These are phyloP conservation scores for Aegilops bicornis DNA, from an alignment of 176 grass and related monocot species.

Conservation along the genomic window DNA sequence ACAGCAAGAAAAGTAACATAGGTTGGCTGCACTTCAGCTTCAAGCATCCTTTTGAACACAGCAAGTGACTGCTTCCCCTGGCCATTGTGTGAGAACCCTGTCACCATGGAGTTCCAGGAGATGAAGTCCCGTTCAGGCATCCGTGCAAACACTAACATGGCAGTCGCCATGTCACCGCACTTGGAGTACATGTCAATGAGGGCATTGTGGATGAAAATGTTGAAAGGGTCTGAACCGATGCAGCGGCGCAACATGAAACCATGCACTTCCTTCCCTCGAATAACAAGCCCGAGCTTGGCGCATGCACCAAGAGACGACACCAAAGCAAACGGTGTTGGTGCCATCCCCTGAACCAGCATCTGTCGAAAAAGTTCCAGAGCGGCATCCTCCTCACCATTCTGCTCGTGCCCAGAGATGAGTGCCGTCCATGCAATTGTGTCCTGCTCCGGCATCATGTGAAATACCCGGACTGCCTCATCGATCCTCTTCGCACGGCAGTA, in stretches of 20 bases:
- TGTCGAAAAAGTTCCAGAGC: constrained; percentile 42
- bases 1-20: constrained; percentile 69
- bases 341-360: constrained; percentile 47
- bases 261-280: constrained; percentile 61
- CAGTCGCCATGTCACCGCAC: constrained; percentile 48
- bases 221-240: constrained; percentile 57
- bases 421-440: constrained; percentile 61
- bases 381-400: constrained; percentile 59
- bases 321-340: constrained; percentile 40
- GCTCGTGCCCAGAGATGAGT: constrained; percentile 67
- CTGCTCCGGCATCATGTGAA: constrained; percentile 39
- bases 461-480: constrained; percentile 36
- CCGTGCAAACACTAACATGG: constrained; percentile 30
- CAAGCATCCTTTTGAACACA: constrained; percentile 61
- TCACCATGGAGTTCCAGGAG: constrained; percentile 76
- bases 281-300: constrained; percentile 46
- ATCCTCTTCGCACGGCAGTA: constrained; percentile 40
- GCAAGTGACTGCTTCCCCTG: constrained; percentile 50
- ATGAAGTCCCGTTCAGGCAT: constrained; percentile 56
- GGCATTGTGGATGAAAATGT: constrained; percentile 63
- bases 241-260: constrained; percentile 38
- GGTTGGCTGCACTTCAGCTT: constrained; percentile 49
- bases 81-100: constrained; percentile 71
- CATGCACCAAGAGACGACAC: constrained; percentile 57
- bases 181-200: constrained; percentile 75